Evolutionary conservation across 164 flowering plant species (phyloP).

Genomic region (Nymphaea colorata): DNA sequence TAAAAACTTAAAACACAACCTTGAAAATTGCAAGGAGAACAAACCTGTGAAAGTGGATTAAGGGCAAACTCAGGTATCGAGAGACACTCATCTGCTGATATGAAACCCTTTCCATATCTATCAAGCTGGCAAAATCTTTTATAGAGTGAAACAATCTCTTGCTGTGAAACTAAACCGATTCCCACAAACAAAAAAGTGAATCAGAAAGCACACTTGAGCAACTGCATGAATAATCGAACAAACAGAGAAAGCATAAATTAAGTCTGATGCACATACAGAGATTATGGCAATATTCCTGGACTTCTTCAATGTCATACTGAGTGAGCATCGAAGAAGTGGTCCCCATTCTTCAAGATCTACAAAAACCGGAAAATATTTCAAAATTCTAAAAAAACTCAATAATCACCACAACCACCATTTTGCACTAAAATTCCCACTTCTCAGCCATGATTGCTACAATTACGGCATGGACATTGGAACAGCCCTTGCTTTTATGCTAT

Average conservation of each 20-base stretch:
- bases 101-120: slow-evolving; percentile 72
- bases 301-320: slow-evolving; percentile 96
- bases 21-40: not conserved
- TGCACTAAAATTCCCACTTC: no score
- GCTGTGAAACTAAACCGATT: slow-evolving; percentile 56
- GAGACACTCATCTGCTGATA: slow-evolving; percentile 85
- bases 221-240: no score
- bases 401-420: no score
- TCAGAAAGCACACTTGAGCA: no score
- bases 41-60: slow-evolving; percentile 88
- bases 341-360: slow-evolving; percentile 38
- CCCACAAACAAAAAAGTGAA: not conserved
- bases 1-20: no score
- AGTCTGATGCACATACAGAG: slow-evolving; percentile 36
- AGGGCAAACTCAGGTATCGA: slow-evolving; percentile 90
- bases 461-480: no score
- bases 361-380: no score
- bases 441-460: no score
- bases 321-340: slow-evolving; percentile 75
- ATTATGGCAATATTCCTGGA: slow-evolving; percentile 66
- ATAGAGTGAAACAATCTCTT: slow-evolving; percentile 78
- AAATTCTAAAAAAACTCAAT: no score
- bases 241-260: not conserved
- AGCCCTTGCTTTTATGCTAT: no score
- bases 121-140: slow-evolving; percentile 92